A percentile compares a stretch with the other conserved stretches of the same genome.
Evolutionary conservation across 371 early-diverging fungal genomes (phyloP).

Genomic region (Globomyces sp.): DNA sequence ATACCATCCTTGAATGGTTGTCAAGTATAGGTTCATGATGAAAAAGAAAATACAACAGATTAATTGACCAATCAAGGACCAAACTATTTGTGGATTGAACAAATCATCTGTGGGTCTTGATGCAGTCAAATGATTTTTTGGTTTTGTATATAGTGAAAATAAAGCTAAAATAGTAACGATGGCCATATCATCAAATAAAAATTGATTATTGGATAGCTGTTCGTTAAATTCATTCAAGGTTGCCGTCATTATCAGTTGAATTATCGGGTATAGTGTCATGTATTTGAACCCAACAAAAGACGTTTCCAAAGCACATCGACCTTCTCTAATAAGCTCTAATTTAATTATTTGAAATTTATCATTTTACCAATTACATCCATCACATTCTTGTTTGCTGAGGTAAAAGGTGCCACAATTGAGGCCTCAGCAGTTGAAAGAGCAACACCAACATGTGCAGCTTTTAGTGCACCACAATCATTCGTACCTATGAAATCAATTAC

Average conservation of each 20-base stretch:
- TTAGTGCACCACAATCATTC: conserved; percentile 90
- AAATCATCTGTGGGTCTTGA: conserved; percentile 71
- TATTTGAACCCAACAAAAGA: conserved; percentile 68
- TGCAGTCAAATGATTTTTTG: conserved; percentile 51
- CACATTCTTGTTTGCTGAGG: conserved; percentile 58
- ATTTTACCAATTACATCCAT: conserved; percentile 46
- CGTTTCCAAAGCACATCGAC: conserved; percentile 69
- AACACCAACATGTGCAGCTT: conserved; percentile 84
- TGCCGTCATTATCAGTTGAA: conserved; percentile 70
- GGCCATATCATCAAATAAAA: conserved; percentile 69
- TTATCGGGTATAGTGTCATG: conserved; percentile 51
- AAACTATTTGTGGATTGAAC: conserved; percentile 57
- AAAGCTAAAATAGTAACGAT: conserved; percentile 57
- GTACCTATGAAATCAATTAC: conserved; percentile 77
- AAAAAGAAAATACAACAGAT: conserved; percentile 31
- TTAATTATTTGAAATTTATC: too few relatives aligned
- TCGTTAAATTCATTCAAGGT: conserved; percentile 64
- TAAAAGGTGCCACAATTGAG: conserved; percentile 80
- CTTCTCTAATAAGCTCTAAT: conserved; percentile 61
- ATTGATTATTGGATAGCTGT: conserved; percentile 59
- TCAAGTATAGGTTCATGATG: conserved; percentile 16
- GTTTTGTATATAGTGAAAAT: conserved; percentile 60
- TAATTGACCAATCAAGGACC: conserved; percentile 63
- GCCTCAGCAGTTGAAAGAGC: conserved; percentile 79
- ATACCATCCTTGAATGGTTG: conserved; percentile 30